These are phyloP conservation scores for Aspergillus nanangensis DNA, from an alignment of 495 filamentous ascomycete genomes.

Conservation along the genomic window DNA sequence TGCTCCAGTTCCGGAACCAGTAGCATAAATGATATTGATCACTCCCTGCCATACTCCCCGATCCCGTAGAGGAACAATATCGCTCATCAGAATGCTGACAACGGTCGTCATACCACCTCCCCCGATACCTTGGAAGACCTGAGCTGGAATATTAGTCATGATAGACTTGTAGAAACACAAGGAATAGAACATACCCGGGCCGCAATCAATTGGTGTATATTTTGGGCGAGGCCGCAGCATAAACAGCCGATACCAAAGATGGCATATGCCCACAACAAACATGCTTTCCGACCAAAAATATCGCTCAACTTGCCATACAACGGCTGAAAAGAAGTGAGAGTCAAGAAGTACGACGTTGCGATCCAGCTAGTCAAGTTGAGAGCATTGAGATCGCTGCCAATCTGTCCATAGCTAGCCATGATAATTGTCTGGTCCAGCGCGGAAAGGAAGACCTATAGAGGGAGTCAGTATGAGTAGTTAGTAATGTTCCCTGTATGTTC, in stretches of 20 bases:
- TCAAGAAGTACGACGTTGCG: slow-evolving; percentile 72
- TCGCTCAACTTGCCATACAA: slow-evolving; percentile 75
- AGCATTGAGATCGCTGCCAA: slow-evolving; percentile 75
- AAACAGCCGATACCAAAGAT: slow-evolving; percentile 73
- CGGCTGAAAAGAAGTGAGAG: slow-evolving; percentile 73
- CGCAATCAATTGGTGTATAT: slow-evolving; percentile 67
- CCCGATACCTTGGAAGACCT: slow-evolving; percentile 67
- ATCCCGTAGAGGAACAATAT: slow-evolving; percentile 72
- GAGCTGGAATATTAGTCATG: not conserved
- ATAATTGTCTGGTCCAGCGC: slow-evolving; percentile 82
- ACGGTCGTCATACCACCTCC: slow-evolving; percentile 85
- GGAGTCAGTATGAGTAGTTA: slow-evolving; percentile 2
- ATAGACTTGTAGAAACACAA: not conserved
- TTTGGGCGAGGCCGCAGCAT: slow-evolving; percentile 65
- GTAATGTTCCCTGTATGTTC: too few species aligned
- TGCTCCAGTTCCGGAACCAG: slow-evolving; percentile 65
- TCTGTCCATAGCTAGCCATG: slow-evolving; percentile 72
- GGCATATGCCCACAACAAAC: slow-evolving; percentile 66
- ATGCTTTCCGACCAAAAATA: slow-evolving; percentile 78
- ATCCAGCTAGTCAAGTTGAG: slow-evolving; percentile 83
- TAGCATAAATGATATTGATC: slow-evolving; percentile 73
- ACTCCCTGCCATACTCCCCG: slow-evolving; percentile 79
- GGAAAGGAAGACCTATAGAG: slow-evolving; percentile 56
- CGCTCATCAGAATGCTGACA: slow-evolving; percentile 71
- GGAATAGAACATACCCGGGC: slow-evolving; percentile 42